These are phyloP conservation scores for Stipa capillata DNA, from an alignment of 176 grass and related monocot species.

Conservation along the genomic window DNA sequence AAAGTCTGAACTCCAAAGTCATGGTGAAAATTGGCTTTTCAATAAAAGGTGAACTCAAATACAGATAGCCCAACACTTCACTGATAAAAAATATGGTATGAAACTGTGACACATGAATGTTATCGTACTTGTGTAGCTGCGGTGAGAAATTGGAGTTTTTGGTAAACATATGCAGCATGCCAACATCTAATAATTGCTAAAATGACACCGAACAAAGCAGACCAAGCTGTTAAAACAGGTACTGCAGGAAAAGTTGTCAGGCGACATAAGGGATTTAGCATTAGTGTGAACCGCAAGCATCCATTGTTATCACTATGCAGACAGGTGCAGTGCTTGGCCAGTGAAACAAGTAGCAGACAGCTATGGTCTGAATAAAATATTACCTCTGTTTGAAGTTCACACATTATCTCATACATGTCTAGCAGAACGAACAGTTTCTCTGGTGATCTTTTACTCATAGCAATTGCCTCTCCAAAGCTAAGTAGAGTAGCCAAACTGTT, in stretches of 20 bases:
- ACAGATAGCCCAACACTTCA: neutral
- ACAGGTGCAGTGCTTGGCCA: neutral
- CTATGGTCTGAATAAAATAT: conserved; percentile 5
- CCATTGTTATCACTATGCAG: neutral
- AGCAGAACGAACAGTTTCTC: conserved; percentile 94
- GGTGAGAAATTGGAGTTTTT: neutral
- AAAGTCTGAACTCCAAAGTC: neutral
- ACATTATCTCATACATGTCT: conserved; percentile 99
- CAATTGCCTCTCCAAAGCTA: conserved; percentile 97
- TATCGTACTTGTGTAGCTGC: neutral
- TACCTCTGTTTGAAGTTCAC: conserved; percentile 94
- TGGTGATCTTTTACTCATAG: conserved; percentile 93
- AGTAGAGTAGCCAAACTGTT: conserved; percentile 78
- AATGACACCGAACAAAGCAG: neutral
- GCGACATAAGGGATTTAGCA: neutral
- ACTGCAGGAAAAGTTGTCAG: neutral
- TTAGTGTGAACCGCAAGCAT: neutral
- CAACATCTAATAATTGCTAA: neutral
- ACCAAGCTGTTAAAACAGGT: neutral
- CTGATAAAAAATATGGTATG: neutral
- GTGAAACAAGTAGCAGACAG: neutral
- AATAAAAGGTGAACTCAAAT: neutral
- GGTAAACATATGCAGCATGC: neutral
- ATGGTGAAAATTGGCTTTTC: neutral
- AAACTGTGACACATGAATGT: neutral